Percentiles rank a stretch among this genome's conserved stretches.
These are phyloP conservation scores for Myochromella boudieri DNA, from an alignment of 768 basidiomycete species.

Conservation along the genomic window DNA sequence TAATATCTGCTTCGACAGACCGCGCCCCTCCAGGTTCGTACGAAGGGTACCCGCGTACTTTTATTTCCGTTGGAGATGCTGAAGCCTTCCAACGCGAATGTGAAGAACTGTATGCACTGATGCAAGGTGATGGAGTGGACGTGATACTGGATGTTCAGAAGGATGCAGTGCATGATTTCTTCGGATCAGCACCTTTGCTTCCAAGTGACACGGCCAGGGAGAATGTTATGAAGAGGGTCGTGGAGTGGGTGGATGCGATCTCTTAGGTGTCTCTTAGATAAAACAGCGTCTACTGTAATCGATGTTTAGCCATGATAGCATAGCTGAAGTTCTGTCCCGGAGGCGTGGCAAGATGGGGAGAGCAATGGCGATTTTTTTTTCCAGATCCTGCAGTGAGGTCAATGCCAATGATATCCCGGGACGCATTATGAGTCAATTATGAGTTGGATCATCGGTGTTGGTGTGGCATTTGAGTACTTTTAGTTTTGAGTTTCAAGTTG, in stretches of 20 bases:
- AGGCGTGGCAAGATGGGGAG: too few relatives aligned
- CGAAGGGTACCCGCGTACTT: slow-evolving; percentile 18
- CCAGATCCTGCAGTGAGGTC: too few relatives aligned
- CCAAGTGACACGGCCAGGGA: not conserved
- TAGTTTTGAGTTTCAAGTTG: too few relatives aligned
- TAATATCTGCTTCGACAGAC: not conserved
- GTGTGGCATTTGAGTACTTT: too few relatives aligned
- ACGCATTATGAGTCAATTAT: too few relatives aligned
- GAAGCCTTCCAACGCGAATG: slow-evolving; percentile 21
- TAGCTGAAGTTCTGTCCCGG: too few relatives aligned
- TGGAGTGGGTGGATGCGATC: not conserved
- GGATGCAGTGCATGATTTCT: slow-evolving; percentile 24
- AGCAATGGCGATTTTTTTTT: too few relatives aligned
- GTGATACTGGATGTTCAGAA: slow-evolving; percentile 20
- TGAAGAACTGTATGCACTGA: slow-evolving; percentile 13
- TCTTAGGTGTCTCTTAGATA: too few relatives aligned
- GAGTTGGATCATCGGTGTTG: too few relatives aligned
- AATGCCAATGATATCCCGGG: too few relatives aligned
- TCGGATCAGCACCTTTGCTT: not conserved
- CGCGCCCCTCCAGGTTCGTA: slow-evolving; percentile 17
- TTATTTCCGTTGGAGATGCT: slow-evolving; percentile 20
- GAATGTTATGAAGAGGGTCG: not conserved
- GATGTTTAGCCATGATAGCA: too few relatives aligned
- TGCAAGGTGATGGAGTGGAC: slow-evolving; percentile 21
- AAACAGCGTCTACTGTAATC: too few relatives aligned